Base-by-base conservation (phyloP, 257 asterid species). In the Fraxinus quadrangulata region DNA sequence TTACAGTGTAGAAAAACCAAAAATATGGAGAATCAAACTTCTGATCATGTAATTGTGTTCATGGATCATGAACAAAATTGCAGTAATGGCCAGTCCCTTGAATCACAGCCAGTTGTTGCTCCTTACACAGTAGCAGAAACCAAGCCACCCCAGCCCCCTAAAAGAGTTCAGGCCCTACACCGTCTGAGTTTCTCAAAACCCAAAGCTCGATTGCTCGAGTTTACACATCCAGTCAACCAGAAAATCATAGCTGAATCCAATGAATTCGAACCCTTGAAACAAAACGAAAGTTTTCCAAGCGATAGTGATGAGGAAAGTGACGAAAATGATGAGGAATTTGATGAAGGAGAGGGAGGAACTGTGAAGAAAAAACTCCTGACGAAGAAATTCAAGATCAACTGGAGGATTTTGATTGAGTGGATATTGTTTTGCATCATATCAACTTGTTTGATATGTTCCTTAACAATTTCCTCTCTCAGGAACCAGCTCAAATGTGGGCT, bases 171-270 rank as follows among this genome's bases (percentile, higher is more conserved):
- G 79, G 72, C 81, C 45, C 85, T 86, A 6, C 85, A 79, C 5
- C 89, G 92, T 37, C 42, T 88, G 2, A 86, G 85, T 84, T 86
- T 89, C 88, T 86, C 92, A 6, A 88, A 88, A 49, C 92, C 94
- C 73, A 88, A 86, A 75, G 75, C 94, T 19, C 82, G 94, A n/a
- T 79, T 88, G 80, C 81, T 73, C 14, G 94, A 89, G 75, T 75
- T 78, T 74, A 71, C 85, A 17, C 79, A 14, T 51, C 87, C 85
- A 5, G 12, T 33, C 16, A 33, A 59, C 75, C 82, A 74, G 9
- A 76, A 34, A 19, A 2, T 73, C 49, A 9, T 67, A 37, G 16
- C 77, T n/a, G 79, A 78, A 39, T 1, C 74, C 36, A 67, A 70
- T 10, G 83, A 80, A 40, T 23, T 4, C 28, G 84, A 80, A 28